Evolutionary conservation across 208 protist species (phyloP).

Genomic region (Crithidia sp.): DNA sequence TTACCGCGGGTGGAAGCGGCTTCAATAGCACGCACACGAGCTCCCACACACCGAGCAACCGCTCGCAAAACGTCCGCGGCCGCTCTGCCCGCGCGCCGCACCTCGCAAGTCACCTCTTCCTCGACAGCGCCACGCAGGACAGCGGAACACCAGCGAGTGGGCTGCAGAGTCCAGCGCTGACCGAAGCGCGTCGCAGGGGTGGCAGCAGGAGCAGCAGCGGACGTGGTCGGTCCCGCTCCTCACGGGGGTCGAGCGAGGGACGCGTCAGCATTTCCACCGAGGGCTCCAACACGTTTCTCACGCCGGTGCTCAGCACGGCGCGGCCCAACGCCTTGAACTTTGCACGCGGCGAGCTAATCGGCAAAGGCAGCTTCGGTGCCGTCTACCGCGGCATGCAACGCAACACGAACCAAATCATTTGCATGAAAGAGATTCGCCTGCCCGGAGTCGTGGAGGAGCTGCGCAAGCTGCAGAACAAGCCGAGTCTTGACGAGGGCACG

Average conservation of each 20-base stretch:
- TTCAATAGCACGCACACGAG: background rate
- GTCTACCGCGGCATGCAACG: constrained; percentile 89
- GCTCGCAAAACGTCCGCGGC: background rate
- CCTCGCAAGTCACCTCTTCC: constrained; percentile 31
- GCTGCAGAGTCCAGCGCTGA: constrained; percentile 24
- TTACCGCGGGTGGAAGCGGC: background rate
- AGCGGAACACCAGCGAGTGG: background rate
- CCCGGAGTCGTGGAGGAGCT: constrained; percentile 18
- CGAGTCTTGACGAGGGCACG: background rate
- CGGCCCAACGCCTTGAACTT: constrained; percentile 51
- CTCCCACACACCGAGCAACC: background rate
- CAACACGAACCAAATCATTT: constrained; percentile 88
- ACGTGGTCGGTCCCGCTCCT: constrained; percentile 12
- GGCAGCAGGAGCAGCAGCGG: constrained; percentile 16
- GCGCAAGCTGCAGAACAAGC: constrained; percentile 6
- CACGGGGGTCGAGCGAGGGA: constrained; percentile 14
- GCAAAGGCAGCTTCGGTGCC: constrained; percentile 86
- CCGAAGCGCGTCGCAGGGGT: background rate
- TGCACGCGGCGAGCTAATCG: constrained; percentile 77
- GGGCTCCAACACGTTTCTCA: constrained; percentile 1
- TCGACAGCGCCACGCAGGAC: constrained; percentile 13
- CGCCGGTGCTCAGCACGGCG: constrained; percentile 2
- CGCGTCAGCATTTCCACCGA: constrained; percentile 20
- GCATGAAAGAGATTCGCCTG: constrained; percentile 88
- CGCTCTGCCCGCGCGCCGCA: constrained; percentile 18